Base-by-base conservation (phyloP, 768 basidiomycete genomes). In the Fomitopsis pulvina region DNA sequence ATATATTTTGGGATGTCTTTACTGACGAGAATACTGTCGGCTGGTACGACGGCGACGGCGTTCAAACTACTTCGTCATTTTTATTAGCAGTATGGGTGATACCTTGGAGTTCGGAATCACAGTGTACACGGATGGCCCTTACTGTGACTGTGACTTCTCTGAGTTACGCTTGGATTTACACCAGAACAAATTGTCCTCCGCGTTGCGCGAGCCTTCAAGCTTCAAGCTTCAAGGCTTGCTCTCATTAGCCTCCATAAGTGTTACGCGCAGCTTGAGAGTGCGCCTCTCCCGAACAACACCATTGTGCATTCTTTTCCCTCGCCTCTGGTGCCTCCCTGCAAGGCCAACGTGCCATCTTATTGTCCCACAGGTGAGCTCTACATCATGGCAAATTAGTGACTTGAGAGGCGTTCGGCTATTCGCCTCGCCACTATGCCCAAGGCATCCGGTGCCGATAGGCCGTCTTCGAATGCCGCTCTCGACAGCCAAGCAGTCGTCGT, bases 401-500 rank as follows among this genome's bases (percentile, higher is more conserved):
- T 12, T 26, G 3, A 27, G 6, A 6, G 42, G 42, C 24, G 24
- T 24, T 25, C 24, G 24, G 42, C 12, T 16, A 25, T 44, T 6
- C 28, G 28, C 12, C 4, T 27, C 42, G 42, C 25, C 42, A 44
- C 25, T 5, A 25, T 44, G 42, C 25, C 28, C 42, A 44, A 44
- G 24, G 5, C 34, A 18, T 6, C 34, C 18, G 34, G 34, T 4
- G 34, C 34, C 14, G 34, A 14, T n/a, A n/a, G n/a, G n/a, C n/a
- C n/a, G n/a, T n/a, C n/a, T n/a, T n/a, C n/a, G n/a, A n/a, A n/a
- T 37, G 34, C 14, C 34, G 14, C 34, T 37, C 34, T 18, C 4
- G 34, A 37, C 14, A 4, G 14, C 5, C 14, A 37, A 37, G 7
- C 39, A 32, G 47, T 41, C 3, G 50, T 58, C n/a, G 39, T 58